Conservation (phyloP, 768 basidiomycete genomes). For the Russula sp. region DNA sequence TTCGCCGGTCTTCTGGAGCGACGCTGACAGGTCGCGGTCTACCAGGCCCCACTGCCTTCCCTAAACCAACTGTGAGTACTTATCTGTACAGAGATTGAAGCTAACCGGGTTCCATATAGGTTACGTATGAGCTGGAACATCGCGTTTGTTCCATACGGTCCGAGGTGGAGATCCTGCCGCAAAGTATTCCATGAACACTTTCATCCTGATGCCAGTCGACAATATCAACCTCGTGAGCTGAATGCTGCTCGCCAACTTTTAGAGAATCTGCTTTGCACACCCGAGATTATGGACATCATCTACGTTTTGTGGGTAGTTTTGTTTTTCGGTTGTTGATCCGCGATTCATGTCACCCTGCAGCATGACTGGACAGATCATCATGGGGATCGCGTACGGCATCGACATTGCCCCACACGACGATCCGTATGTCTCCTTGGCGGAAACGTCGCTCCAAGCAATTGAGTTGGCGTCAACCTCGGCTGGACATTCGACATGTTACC, state of each 20-base stretch:
- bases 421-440: constrained; percentile 27
- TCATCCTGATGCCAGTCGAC: constrained; percentile 19
- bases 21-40: constrained; percentile 2
- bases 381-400: constrained; percentile 32
- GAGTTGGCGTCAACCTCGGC: constrained; percentile 19
- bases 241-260: constrained; percentile 25
- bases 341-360: constrained; percentile 19
- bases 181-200: constrained; percentile 25
- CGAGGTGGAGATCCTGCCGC: constrained; percentile 22
- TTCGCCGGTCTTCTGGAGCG: too few species aligned
- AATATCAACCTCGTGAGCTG: constrained; percentile 21
- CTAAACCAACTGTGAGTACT: constrained; percentile 23
- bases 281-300: constrained; percentile 22
- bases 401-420: constrained; percentile 29
- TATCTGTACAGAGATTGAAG: not conserved
- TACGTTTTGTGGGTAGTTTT: constrained; percentile 20
- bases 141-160: constrained; percentile 24
- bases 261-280: constrained; percentile 20
- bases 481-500: constrained; percentile 29
- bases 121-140: constrained; percentile 27
- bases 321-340: constrained; percentile 6
- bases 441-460: constrained; percentile 27
- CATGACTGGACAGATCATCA: constrained; percentile 29
- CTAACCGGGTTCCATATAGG: not conserved
- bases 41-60: constrained; percentile 20